Evolutionary conservation across 148 eudicot genomes (phyloP).

Genomic region (Pouteria glomerata): DNA sequence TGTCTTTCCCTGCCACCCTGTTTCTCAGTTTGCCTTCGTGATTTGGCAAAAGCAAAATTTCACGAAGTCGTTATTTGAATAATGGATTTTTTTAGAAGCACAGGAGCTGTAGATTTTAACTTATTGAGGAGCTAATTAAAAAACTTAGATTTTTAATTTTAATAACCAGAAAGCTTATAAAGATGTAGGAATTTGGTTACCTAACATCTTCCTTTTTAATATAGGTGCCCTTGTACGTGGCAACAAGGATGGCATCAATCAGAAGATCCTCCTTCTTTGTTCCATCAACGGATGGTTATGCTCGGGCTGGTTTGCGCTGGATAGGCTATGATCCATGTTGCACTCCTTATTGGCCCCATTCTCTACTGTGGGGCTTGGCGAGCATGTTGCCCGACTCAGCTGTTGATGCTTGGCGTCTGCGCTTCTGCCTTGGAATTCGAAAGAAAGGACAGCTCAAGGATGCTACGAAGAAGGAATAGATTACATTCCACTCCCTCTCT

Average conservation of each 20-base stretch:
- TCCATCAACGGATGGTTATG: slow-evolving; percentile 69
- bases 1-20: too few relatives aligned
- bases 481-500: neutral
- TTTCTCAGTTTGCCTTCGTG: too few relatives aligned
- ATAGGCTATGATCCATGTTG: slow-evolving; percentile 57
- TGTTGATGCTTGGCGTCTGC: slow-evolving; percentile 41
- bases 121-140: too few relatives aligned
- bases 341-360: slow-evolving; percentile 85
- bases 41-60: too few relatives aligned
- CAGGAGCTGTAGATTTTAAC: too few relatives aligned
- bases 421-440: slow-evolving; percentile 42
- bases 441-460: slow-evolving; percentile 65
- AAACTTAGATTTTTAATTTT: too few relatives aligned
- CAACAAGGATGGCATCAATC: slow-evolving; percentile 76
- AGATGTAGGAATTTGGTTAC: neutral
- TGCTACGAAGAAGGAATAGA: slow-evolving; percentile 45
- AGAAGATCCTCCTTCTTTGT: slow-evolving; percentile 66
- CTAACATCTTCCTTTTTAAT: too few relatives aligned
- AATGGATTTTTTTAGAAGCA: too few relatives aligned
- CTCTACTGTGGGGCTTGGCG: slow-evolving; percentile 52
- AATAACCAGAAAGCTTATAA: too few relatives aligned
- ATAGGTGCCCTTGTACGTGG: slow-evolving; percentile 71
- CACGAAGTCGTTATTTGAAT: too few relatives aligned
- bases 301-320: slow-evolving; percentile 65
- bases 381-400: slow-evolving; percentile 44